Conservation (phyloP, 345 rosid species). For the Gossypium longicalyx region DNA sequence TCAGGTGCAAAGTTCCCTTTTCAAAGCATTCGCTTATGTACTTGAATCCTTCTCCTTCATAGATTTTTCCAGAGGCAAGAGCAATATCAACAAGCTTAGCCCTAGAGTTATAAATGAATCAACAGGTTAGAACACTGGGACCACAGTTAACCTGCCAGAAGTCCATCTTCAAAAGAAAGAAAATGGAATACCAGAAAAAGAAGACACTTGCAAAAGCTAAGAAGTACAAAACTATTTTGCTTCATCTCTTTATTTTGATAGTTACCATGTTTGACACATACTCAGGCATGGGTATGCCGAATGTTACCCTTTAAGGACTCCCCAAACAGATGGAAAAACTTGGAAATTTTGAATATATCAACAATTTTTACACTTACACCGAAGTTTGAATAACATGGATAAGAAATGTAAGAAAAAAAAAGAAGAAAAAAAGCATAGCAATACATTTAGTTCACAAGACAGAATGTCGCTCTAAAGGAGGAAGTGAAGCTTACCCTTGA, state of each 20-base stretch:
- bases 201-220: neutral
- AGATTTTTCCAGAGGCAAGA: constrained; percentile 84
- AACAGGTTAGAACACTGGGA: neutral
- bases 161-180: neutral
- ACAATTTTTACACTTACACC: neutral
- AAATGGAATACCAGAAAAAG: neutral
- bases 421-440: neutral
- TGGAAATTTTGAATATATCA: neutral
- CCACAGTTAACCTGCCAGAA: neutral
- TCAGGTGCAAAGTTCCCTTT: constrained; percentile 67
- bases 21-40: constrained; percentile 59
- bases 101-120: constrained; percentile 26
- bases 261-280: neutral
- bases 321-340: neutral
- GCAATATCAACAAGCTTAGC: constrained; percentile 64
- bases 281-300: neutral
- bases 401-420: neutral
- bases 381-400: neutral
- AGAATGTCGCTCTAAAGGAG: neutral
- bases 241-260: neutral
- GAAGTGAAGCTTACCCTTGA: constrained; percentile 52
- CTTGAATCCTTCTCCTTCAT: constrained; percentile 77
- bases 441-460: neutral
- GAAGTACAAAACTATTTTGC: neutral
- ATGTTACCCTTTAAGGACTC: neutral